Conservation (phyloP, 2,329 filamentous ascomycete species). For the Sporothrix pseudoabietina region DNA sequence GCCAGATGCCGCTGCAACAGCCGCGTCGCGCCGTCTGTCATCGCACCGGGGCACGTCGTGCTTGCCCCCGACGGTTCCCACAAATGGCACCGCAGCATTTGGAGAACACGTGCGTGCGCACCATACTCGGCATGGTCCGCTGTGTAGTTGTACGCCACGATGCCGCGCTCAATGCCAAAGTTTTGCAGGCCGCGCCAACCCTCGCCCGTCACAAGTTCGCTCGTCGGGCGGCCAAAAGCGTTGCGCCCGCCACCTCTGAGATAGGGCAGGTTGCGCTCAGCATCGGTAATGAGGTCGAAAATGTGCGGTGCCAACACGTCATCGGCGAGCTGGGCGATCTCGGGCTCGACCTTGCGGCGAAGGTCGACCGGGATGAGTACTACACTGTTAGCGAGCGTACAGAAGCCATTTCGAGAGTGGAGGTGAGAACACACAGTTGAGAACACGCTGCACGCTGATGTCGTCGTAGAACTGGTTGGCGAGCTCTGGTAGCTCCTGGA, state of each 20-base stretch:
- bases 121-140: conserved; percentile 50
- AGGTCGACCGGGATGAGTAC: conserved; percentile 54
- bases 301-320: conserved; percentile 57
- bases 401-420: no score
- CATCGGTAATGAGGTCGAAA: conserved; percentile 62
- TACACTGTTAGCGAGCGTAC: conserved; percentile 36
- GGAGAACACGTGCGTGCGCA: conserved; percentile 57
- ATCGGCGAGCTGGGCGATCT: conserved; percentile 52
- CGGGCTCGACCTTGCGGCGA: conserved; percentile 45
- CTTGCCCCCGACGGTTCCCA: conserved; percentile 63
- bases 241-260: conserved; percentile 59
- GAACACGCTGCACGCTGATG: conserved; percentile 53
- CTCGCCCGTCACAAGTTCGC: conserved; percentile 63
- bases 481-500: conserved; percentile 56
- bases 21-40: conserved; percentile 65
- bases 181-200: conserved; percentile 67
- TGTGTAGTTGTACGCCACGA: conserved; percentile 64
- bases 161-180: conserved; percentile 60
- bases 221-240: conserved; percentile 62
- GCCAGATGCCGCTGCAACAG: conserved; percentile 52
- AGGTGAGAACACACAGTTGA: conserved; percentile 46
- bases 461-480: conserved; percentile 62
- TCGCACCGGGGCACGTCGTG: conserved; percentile 66
- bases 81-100: conserved; percentile 61
- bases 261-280: conserved; percentile 66